Base-by-base conservation (phyloP, 805 yeast species). In the Yueomyces sinensis region DNA sequence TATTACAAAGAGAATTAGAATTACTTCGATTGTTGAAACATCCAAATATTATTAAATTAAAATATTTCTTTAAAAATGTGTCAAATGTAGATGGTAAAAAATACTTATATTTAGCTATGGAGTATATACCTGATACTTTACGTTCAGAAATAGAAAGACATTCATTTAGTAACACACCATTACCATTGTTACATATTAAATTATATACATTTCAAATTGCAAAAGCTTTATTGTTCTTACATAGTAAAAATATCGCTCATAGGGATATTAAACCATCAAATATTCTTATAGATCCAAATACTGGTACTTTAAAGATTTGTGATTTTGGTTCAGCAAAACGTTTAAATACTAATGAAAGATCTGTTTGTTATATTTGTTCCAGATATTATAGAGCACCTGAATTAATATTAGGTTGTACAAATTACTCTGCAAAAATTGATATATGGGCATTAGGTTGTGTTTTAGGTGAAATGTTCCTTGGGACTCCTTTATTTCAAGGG, bases 371-470 rank as follows among this genome's bases (percentile, higher is more conserved):
- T 55, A 91, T 89, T 38, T 94, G 95, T 58, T 84, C 95, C 15
- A 74, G 98, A 47, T 91, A 84, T 56, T 43, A 43, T 33, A 49
- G 54, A 41, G 94, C 97, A 1, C 98, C 98, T 1, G 98, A 89
- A 57, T 69, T 89, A 39, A 81, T 91, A 51, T 76, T 89, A 36
- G 98, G 97, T 2, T 79, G 84, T 47, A 73, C 87, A 40, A 69
- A 77, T 23, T 89, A 89, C 56, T 74, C 93, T 4, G 78, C 93
- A 2, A 82, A 86, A 50, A 87, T 89, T 39, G 98, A 89, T 57
- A 79, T 87, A 48, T 89, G 98, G 98, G 94, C 95, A 14, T 65
- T 89, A 39, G 98, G 97, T 1, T 89, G 98, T 62, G 95, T 91
- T 27, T 62, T 89, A 40, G 95, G 95, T 9, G 98, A 89, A 59